Evolutionary conservation across 176 grass and related monocot species (phyloP).

Genomic region (Triticum timopheevii): DNA sequence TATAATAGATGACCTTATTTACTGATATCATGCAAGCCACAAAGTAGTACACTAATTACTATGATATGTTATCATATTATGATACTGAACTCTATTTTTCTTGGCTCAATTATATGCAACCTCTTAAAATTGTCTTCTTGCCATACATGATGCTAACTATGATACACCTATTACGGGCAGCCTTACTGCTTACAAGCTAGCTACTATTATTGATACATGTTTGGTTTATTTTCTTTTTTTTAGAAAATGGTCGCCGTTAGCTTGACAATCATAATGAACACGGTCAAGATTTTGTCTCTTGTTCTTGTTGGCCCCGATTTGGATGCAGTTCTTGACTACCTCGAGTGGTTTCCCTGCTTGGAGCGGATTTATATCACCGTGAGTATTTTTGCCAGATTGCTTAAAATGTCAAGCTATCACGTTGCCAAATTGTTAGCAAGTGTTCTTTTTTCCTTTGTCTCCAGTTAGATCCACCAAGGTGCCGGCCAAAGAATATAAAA

Average conservation of each 20-base stretch:
- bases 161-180: not conserved
- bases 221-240: not conserved
- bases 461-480: not conserved
- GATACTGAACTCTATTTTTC: no score
- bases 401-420: not conserved
- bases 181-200: not conserved
- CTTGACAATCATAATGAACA: not conserved
- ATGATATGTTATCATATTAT: no score
- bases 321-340: not conserved
- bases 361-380: not conserved
- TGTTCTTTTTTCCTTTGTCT: not conserved
- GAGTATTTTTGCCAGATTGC: not conserved
- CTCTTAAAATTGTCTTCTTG: no score
- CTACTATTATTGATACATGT: not conserved
- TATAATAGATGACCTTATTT: no score
- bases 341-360: not conserved
- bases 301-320: not conserved
- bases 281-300: not conserved
- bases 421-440: not conserved
- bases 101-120: no score
- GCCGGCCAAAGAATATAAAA: not conserved
- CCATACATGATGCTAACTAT: no score
- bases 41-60: no score
- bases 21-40: no score
- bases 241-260: not conserved